Evolutionary conservation across 1,139 yeast genomes (phyloP), one percentile per base, ranked within the genome.

Genomic region (Saccharomyces pastorianus): DNA sequence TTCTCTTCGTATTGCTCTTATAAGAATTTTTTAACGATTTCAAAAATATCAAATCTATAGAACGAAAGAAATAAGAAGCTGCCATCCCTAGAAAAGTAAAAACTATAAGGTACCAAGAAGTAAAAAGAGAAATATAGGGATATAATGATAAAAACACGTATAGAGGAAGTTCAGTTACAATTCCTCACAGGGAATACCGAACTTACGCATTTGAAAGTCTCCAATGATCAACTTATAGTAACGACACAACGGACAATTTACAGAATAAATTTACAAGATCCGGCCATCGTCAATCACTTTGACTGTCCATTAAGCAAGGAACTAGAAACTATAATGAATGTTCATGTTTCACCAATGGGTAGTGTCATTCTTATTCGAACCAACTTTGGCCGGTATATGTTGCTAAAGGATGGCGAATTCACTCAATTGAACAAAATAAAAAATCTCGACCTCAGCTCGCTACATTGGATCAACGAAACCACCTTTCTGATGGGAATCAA

Each of bases 401-500:
- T 38, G n/a, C 13, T 38, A 38, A 38, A 38, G 25, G 44, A 38
- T 20, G 44, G 44, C 25, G 44, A 38, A 20, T 38, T 38, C 25
- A 38, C 44, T 38, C 44, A 38, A 20, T 17, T 38, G 6, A 38
- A 38, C 26, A 38, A 38, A 9, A 64, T 64, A 49, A 65, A 63
- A 52, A 62, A 59, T 41, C 58, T 59, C 34, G 69, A 68, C 51
- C 55, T 68, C 2, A 57, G 56, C 23, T 47, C 54, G 27, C 58
- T 63, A 2, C 55, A 56, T 4, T 64, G 69, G 69, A 51, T 58
- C 28, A 52, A 51, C 42, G 55, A 56, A 9, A 44, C 50, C 7
- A 54, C 54, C 6, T 46, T 68, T 9, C 27, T 68, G n/a, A 58
- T 66, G 42, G 68, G 69, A 4, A 64, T 68, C 1, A 46, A 47